These are phyloP conservation scores for Sporisorium sorghi DNA, from an alignment of 1,284 basidiomycete genomes.

Conservation along the genomic window DNA sequence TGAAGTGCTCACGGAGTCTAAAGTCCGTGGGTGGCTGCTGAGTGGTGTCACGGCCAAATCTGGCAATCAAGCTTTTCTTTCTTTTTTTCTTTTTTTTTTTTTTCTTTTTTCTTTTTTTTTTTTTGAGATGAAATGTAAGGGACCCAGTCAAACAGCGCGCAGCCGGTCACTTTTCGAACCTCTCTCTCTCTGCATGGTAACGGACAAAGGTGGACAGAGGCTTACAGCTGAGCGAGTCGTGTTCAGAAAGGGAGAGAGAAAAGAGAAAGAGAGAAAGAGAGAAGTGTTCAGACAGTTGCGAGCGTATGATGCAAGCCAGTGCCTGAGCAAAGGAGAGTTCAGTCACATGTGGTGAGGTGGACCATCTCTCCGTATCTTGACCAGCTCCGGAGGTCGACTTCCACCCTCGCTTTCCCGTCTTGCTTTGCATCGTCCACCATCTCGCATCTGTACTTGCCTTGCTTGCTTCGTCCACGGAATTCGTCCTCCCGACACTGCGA, in stretches of 20 bases:
- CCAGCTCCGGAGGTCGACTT: slow-evolving; percentile 13
- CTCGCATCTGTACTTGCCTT: slow-evolving; percentile 5
- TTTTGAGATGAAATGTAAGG: not conserved
- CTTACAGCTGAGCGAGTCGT: too few relatives aligned
- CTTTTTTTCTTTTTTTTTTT: too few relatives aligned
- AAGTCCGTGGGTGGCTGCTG: too few relatives aligned
- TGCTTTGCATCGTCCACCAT: slow-evolving; percentile 10
- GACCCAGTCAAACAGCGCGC: not conserved
- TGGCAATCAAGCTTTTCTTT: too few relatives aligned
- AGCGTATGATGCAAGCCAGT: too few relatives aligned
- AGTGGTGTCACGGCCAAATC: too few relatives aligned
- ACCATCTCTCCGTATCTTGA: not conserved
- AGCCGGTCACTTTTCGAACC: not conserved
- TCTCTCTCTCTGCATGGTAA: not conserved
- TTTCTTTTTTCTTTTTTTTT: too few relatives aligned
- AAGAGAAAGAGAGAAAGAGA: too few relatives aligned
- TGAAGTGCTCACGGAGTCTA: not conserved
- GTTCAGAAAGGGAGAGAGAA: too few relatives aligned
- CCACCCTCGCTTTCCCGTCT: not conserved
- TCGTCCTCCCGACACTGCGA: slow-evolving; percentile 8
- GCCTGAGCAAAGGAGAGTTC: too few relatives aligned
- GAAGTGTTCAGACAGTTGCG: not conserved
- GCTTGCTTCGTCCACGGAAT: not conserved
- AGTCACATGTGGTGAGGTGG: too few relatives aligned
- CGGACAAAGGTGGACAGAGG: too few relatives aligned